phyloP scores from a whole-genome alignment of 1,139 yeast species.

The Saccharomycopsis hybrid region DNA sequence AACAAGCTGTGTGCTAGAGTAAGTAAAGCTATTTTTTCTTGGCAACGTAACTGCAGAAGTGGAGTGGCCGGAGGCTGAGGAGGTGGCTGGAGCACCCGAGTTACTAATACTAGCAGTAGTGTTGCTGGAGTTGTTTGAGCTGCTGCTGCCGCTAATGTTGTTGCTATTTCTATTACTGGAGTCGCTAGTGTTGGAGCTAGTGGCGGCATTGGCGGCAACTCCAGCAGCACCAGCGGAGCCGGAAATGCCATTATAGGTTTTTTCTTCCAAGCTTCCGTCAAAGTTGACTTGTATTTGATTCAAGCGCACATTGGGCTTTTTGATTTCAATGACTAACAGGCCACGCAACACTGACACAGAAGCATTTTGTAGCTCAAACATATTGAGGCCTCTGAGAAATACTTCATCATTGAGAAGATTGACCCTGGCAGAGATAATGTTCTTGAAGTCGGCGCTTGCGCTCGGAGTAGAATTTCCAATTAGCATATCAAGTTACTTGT shows the following conservation, averaged over 20 bases:
- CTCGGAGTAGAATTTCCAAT: no score
- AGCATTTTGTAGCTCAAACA: conserved; percentile 4
- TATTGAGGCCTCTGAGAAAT: conserved; percentile 7
- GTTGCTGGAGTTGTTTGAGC: not conserved
- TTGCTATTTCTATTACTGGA: not conserved
- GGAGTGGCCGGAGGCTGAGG: not conserved
- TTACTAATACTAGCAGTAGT: not conserved
- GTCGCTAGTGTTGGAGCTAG: not conserved
- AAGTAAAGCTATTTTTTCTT: no score
- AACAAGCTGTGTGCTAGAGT: no score
- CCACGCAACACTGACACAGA: conserved; percentile 2
- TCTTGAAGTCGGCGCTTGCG: not conserved
- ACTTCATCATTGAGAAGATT: conserved; percentile 2
- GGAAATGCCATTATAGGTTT: not conserved
- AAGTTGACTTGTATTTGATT: not conserved
- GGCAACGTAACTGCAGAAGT: no score
- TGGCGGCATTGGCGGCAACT: not conserved
- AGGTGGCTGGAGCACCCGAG: not conserved
- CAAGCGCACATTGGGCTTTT: not conserved
- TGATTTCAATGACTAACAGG: conserved; percentile 2
- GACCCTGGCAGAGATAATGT: not conserved
- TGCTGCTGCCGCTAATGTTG: not conserved
- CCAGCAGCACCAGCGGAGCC: not conserved
- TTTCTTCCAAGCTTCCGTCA: not conserved
- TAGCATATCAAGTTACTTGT: no score